Base-by-base conservation (phyloP, 2,329 filamentous ascomycete species). In the Arthroderma sp. region DNA sequence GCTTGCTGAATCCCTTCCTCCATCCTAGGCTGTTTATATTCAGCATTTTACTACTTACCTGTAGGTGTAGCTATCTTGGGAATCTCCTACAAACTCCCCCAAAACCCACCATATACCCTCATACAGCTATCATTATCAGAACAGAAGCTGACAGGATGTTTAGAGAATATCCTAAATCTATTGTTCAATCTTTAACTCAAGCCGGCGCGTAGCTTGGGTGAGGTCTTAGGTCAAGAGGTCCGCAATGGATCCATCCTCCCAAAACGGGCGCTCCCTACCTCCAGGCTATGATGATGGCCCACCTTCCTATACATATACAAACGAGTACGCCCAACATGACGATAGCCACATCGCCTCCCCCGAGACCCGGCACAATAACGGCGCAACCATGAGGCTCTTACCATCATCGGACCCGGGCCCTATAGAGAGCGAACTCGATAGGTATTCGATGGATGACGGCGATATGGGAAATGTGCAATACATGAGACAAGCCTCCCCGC, bases 321-420 rank as follows among this genome's bases (percentile, higher is more conserved):
- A 63, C 47, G 56, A 56, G 41, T 47, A 62, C 45, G 54, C 59
- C 40, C 55, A 60, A 28, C 47, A 54, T 41, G 53, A 61, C 33
- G 59, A 60, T 29, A 55, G 57, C 11, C 30, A 40, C 46, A 44
- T 37, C 45, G 52, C 38, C 36, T 50, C 32, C 27, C 52, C 30
- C 55, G 42, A 42, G 3, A 39, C 44, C 32, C 40, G 58, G 36
- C 58, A 43, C 36, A 54, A 57, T 8, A 60, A 63, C 54, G 59
- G 60, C 27, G 56, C 63, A 6, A 67, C 68, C 0, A 66, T 71
- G 65, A 62, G 68, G 33, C 52, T 72, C 47, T 52, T 72, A 29
- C 67, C 67, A 4, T 62, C 62, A 22, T 22, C 6, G 42, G 49
- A 10, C 41, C 11, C 6, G 43, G 40, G 36, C 30, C 41, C 36